Evolutionary conservation across 129 eudicot species (phyloP), one percentile per base, ranked within the genome.

Genomic region (Dittrichia graveolens): DNA sequence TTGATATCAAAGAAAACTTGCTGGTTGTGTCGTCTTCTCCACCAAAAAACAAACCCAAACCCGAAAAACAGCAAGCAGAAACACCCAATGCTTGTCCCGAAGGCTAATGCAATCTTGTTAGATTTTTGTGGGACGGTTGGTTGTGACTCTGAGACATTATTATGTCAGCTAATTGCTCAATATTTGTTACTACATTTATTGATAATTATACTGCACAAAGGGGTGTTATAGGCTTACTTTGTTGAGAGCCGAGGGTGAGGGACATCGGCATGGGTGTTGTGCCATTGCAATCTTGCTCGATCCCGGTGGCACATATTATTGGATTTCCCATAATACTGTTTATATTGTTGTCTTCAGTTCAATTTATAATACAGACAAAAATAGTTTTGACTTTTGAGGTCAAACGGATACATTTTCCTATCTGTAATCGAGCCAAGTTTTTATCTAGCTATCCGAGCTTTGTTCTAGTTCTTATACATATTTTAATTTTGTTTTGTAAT

Each of bases 261-360:
- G 92, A 83, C 61, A 82, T 79, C 31, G 94, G 87, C 83, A 82
- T 64, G 16, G 87, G 86, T 58, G 90, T 74, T 11, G 87, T 78
- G 55, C 96, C 97, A 58, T 82, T 88, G 85, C 99, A 94, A 61
- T 90, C 94, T 66, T 82, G 78, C 80, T 87, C 95, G 14, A 41
- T 90, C 67, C 96, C 96, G 9, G 93, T 88, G 0, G 96, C 93
- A 75, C 99, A 94, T 78, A 94, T 90, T 81, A 79, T 87, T 2
- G 93, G 91, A 73, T 94, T 94, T 66, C 99, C 99, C 78, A 90
- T 48, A 50, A 94, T 78, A 72, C 99, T 94, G 90, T 72, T 56
- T 34, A 78, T 52, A 11, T 49, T 42, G 40, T 43, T 16, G 18
- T 12, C 6, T 56, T 67, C 3, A 69, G 64, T 12, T 69, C 65